These are phyloP conservation scores for Fusarium anthophilum DNA, from an alignment of 2,329 filamentous ascomycete species.

Conservation along the genomic window DNA sequence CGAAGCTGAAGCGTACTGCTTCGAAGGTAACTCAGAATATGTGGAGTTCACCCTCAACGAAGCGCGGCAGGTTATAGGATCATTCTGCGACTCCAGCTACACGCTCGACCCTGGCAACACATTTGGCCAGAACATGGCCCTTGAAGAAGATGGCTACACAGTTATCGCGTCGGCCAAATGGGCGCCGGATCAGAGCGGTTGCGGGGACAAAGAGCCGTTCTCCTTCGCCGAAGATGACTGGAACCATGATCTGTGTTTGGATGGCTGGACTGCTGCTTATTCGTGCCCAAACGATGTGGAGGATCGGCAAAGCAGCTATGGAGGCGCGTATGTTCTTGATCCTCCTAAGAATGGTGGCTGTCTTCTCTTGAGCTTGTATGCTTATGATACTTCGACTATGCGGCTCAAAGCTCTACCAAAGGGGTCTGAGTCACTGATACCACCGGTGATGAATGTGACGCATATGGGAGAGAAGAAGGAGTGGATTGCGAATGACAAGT, in stretches of 20 bases:
- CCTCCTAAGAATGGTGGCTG: constrained; percentile 2
- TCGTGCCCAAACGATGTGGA: not conserved
- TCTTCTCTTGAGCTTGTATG: constrained; percentile 16
- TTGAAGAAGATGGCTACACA: constrained; percentile 2
- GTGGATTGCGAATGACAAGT: not conserved
- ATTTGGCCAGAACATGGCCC: not conserved
- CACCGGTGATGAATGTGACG: not conserved
- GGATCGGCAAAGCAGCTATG: constrained; percentile 1
- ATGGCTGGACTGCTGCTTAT: not conserved
- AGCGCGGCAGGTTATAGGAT: not conserved
- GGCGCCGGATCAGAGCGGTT: constrained; percentile 13
- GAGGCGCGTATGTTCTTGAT: constrained; percentile 10
- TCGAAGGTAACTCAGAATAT: not conserved
- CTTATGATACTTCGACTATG: constrained; percentile 1
- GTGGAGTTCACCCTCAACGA: not conserved
- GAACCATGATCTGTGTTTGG: not conserved
- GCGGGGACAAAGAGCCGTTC: constrained; percentile 1
- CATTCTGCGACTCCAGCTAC: constrained; percentile 15
- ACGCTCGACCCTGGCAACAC: constrained; percentile 3
- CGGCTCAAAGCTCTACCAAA: not conserved
- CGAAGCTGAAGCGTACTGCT: constrained; percentile 11
- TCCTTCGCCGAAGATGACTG: not conserved
- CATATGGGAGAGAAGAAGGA: constrained; percentile 1
- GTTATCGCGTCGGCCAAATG: constrained; percentile 13
- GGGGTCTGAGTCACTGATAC: not conserved